These are phyloP conservation scores for Argentina anserina DNA, from an alignment of 306 rosid genomes.

Conservation along the genomic window DNA sequence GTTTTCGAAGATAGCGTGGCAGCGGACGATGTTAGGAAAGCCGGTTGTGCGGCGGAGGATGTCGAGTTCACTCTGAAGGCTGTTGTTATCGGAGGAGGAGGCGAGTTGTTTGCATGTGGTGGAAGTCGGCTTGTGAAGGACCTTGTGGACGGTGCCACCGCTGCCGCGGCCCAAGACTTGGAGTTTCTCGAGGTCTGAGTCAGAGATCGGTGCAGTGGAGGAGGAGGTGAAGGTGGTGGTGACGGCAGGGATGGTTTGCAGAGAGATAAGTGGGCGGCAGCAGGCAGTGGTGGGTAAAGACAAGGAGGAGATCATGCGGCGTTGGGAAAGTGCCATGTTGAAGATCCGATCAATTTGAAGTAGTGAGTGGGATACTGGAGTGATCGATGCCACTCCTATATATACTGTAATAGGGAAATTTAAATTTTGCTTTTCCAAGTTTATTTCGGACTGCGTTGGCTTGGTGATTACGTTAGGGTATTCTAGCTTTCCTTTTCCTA, in stretches of 20 bases:
- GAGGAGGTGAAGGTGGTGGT: background rate
- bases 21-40: conserved; percentile 39
- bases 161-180: background rate
- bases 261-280: background rate
- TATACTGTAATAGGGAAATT: no score
- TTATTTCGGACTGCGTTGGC: no score
- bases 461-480: no score
- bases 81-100: background rate
- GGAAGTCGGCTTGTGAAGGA: background rate
- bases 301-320: background rate
- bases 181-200: background rate
- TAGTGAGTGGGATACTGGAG: background rate
- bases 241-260: background rate
- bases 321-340: background rate
- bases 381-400: no score
- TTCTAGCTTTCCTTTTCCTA: no score
- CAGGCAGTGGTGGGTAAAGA: background rate
- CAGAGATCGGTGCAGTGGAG: background rate
- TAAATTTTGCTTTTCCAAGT: no score
- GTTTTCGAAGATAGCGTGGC: conserved; percentile 60
- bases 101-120: background rate
- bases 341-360: background rate
- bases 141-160: background rate
- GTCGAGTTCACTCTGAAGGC: background rate
- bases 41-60: background rate